Conservation (phyloP, 2,329 filamentous ascomycete genomes). For the Calonectria honghensis region DNA sequence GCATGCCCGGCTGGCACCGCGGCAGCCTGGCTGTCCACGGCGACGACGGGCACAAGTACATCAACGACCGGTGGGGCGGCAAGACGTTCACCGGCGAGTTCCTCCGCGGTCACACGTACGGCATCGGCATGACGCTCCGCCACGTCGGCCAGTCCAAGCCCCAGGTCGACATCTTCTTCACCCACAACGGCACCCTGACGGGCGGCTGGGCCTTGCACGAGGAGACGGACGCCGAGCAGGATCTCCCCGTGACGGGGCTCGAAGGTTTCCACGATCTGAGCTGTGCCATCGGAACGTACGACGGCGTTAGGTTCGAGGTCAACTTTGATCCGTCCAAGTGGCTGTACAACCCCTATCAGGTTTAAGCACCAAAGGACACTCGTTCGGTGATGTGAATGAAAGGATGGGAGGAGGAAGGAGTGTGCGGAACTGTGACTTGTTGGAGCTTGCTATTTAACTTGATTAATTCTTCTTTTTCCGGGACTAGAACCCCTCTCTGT, state of each 20-base stretch:
- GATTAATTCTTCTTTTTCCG: not conserved
- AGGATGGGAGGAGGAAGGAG: not conserved
- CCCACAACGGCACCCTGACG: conserved; percentile 75
- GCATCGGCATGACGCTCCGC: conserved; percentile 81
- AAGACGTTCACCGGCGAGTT: conserved; percentile 80
- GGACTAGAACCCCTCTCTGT: not conserved
- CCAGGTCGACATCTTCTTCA: conserved; percentile 76
- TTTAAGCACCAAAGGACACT: conserved; percentile 34
- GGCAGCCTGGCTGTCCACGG: conserved; percentile 85
- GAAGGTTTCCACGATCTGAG: conserved; percentile 83
- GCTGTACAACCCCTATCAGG: conserved; percentile 66
- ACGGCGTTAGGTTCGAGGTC: conserved; percentile 80
- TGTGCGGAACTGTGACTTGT: not conserved
- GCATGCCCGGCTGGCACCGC: conserved; percentile 88
- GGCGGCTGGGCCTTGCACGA: conserved; percentile 85
- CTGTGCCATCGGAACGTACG: conserved; percentile 82
- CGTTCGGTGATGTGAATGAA: not conserved
- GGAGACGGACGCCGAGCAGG: conserved; percentile 79
- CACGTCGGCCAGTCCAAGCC: conserved; percentile 56
- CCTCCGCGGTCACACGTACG: conserved; percentile 78
- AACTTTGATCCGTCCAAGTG: conserved; percentile 76
- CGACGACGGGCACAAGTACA: conserved; percentile 85
- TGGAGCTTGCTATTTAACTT: not conserved
- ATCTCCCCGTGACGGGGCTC: conserved; percentile 78
- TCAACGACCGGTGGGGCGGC: conserved; percentile 85